Base-by-base conservation (phyloP, 345 rosid species). In the Carallia pectinifolia region DNA sequence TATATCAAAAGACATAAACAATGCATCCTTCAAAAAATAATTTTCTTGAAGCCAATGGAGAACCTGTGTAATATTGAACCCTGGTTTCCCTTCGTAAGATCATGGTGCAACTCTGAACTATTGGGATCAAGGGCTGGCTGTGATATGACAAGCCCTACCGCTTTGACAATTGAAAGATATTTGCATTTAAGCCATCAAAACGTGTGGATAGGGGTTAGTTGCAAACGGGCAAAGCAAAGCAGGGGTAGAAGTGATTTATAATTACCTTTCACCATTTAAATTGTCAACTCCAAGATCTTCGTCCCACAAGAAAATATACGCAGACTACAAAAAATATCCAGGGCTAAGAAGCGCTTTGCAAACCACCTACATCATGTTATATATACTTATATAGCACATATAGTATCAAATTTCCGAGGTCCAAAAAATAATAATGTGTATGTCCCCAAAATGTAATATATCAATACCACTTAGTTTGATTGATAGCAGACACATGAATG, bases 111-210 rank as follows among this genome's bases (percentile, higher is more conserved):
- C 65, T 84, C 82, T 37, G 90, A 87, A 50, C 74, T 71, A 4
- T 65, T 52, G 15, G 85, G 85, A 82, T 85, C 96, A 58, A 93
- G 87, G 8, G 89, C 97, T 18, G 97, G 98, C 75, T 93, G 97
- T 3, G 97, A 93, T 83, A 93, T 89, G 77, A 90, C 88, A 34
- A 93, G 91, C 36, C 88, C 88, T 83, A 89, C 97, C 61, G 85
- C 83, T 81, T 75, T 83, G 64, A 87, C 63, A 15, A 87, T 85
- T 50, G 90, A 83, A 73, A 86, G 79, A 74, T 93, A 90, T 73
- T 95, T 90, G 86, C 64, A 74, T 54, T 40, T 34, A 53, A 67
- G 36, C 44, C 27, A 23, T 76, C 55, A 53, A 17, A 33, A 1
- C 4, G 34, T 33, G 34, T 33, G 34, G 34, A 33, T 33, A 33